Conservation (phyloP, 1,284 basidiomycete genomes). For the Xanthoconium separans region DNA sequence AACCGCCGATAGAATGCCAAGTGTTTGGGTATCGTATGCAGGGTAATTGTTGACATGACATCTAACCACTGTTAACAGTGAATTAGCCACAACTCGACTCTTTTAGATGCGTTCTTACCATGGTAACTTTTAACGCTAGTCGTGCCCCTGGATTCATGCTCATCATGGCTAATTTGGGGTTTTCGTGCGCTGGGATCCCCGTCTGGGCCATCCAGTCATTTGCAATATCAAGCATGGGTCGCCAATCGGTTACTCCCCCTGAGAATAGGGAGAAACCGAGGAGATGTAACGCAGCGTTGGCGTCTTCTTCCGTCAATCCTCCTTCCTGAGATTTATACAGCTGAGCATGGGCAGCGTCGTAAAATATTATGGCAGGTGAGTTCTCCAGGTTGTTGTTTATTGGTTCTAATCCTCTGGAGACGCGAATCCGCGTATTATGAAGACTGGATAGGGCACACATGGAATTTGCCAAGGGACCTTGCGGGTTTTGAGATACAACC, state of each 20-base stretch:
- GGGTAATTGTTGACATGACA: conserved; percentile 64
- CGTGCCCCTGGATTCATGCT: conserved; percentile 52
- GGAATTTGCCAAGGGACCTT: conserved; percentile 65
- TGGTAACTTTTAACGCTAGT: conserved; percentile 63
- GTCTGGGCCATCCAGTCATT: conserved; percentile 71
- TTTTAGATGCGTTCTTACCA: conserved; percentile 48
- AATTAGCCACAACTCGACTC: conserved; percentile 7
- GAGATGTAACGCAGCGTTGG: conserved; percentile 71
- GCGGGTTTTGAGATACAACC: conserved; percentile 63
- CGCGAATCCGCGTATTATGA: conserved; percentile 61
- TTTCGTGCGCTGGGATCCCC: conserved; percentile 58
- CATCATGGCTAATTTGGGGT: conserved; percentile 56
- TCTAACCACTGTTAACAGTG: conserved; percentile 62
- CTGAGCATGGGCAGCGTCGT: conserved; percentile 61
- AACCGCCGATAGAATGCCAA: conserved; percentile 63
- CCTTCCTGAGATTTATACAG: conserved; percentile 38
- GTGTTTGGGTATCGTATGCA: conserved; percentile 63
- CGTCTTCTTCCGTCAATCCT: conserved; percentile 61
- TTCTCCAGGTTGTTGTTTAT: conserved; percentile 53
- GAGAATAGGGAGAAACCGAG: conserved; percentile 67
- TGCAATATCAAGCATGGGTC: conserved; percentile 59
- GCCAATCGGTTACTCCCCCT: conserved; percentile 66
- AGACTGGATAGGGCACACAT: conserved; percentile 74
- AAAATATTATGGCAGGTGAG: conserved; percentile 62
- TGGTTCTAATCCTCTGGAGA: conserved; percentile 57